These are phyloP conservation scores for Solidago caesia DNA, from an alignment of 129 eudicot genomes.

Conservation along the genomic window DNA sequence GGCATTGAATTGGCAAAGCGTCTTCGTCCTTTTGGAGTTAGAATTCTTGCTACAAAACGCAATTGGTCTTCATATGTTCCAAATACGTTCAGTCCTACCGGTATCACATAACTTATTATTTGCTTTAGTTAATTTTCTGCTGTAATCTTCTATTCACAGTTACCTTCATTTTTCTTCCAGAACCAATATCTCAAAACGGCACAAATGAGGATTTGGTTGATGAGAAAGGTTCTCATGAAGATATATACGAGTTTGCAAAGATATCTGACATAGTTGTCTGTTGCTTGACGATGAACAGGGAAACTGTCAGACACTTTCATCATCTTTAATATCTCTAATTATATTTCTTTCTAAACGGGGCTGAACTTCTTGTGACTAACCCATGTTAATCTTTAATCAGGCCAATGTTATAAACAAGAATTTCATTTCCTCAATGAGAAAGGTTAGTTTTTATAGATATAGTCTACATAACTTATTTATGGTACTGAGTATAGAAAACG, in stretches of 20 bases:
- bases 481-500: conserved; percentile 29
- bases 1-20: conserved; percentile 81
- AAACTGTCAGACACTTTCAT: conserved; percentile 50
- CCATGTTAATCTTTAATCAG: conserved; percentile 41
- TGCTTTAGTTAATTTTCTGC: not conserved
- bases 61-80: conserved; percentile 51
- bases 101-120: conserved; percentile 20
- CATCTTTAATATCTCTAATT: not conserved
- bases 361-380: conserved; percentile 12
- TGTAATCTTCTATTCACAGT: not conserved
- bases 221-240: conserved; percentile 71
- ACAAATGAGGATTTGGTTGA: conserved; percentile 59
- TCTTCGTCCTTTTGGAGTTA: conserved; percentile 86
- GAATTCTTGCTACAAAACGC: conserved; percentile 85
- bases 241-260: conserved; percentile 62
- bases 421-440: conserved; percentile 74
- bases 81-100: conserved; percentile 26
- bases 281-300: conserved; percentile 77
- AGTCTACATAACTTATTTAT: not conserved
- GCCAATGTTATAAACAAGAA: conserved; percentile 61
- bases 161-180: conserved; percentile 23
- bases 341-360: not conserved
- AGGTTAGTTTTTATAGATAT: conserved; percentile 44
- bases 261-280: conserved; percentile 80
- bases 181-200: conserved; percentile 29